Conservation (phyloP, 2,329 filamentous ascomycete genomes). For the Emmonsiellopsis sp. region DNA sequence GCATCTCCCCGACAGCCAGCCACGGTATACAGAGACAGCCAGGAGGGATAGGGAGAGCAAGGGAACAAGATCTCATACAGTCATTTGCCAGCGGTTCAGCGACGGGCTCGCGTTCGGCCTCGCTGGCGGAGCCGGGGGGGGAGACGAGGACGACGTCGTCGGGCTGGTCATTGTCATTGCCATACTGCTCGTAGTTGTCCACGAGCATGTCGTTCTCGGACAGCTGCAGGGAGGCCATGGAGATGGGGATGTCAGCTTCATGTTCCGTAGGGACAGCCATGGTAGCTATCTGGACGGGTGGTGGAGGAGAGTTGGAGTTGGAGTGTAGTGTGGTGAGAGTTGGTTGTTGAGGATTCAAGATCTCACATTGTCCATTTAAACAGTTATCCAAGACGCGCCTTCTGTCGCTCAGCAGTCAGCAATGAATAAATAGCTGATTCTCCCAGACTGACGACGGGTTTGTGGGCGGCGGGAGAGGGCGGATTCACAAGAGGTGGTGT, state of each 20-base stretch:
- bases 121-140: conserved; percentile 50
- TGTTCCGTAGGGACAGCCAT: conserved; percentile 1
- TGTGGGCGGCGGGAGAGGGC: too few species aligned
- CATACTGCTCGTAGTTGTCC: conserved; percentile 45
- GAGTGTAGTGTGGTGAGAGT: too few species aligned
- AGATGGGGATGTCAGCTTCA: conserved; percentile 20
- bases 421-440: too few species aligned
- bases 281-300: neutral
- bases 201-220: conserved; percentile 54
- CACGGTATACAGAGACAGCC: neutral
- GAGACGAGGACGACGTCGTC: conserved; percentile 55
- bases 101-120: conserved; percentile 43
- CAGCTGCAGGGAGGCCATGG: conserved; percentile 34
- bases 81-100: conserved; percentile 47
- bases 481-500: too few species aligned
- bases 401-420: too few species aligned
- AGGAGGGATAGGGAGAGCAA: neutral
- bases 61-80: conserved; percentile 30
- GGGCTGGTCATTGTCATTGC: conserved; percentile 53
- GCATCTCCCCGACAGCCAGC: neutral
- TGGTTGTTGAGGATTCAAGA: too few species aligned
- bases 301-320: neutral
- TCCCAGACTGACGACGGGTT: too few species aligned
- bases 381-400: too few species aligned
- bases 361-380: too few species aligned